Base-by-base conservation (phyloP, 129 eudicot species). In the Heracleum sosnowskyi region DNA sequence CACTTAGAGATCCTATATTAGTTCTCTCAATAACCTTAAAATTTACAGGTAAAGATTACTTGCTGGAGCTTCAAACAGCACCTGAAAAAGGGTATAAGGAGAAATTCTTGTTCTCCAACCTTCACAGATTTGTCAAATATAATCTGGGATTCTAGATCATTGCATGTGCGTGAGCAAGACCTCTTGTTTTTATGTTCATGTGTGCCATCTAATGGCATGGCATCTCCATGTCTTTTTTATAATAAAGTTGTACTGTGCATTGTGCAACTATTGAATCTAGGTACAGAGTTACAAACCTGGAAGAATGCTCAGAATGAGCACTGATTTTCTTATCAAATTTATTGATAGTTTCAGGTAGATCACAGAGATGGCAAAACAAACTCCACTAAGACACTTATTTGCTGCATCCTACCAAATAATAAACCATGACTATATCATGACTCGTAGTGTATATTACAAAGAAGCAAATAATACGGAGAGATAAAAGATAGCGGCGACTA, bases 21-120 rank as follows among this genome's bases (percentile, higher is more conserved):
- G 93, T 94, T 81, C 98, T 88, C 72, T 91, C 90, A 84, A 91
- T 85, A 71, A 94, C n/a, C n/a, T n/a, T n/a, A 80, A 94, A 89
- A 81, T 89, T 83, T 20, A 94, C 37, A 34, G 90, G 86, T 75
- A 81, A 53, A 62, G 90, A 63, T n/a, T 47, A 83, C 85, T 81
- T 82, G 86, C 80, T 80, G 87, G 83, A 85, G 83, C 88, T 89
- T 88, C 45, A 77, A 71, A 75, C 85, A 81, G 79, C 75, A 77
- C 73, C 81, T 89, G 84, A 94, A n/a, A 71, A 97, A 94, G 26
- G 93, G 93, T 92, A 91, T 88, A 55, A 82, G 82, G 63, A 89
- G 83, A 53, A 94, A 72, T 73, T 90, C 89, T 45, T 90, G 90
- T 74, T 80, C 84, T 46, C 93, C 96, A 77, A 91, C 87, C 81